A percentile compares a stretch with the other conserved stretches of the same genome.
Conservation (phyloP, 1,284 basidiomycete species). For the Xerocomus cyaneibrunnescens region DNA sequence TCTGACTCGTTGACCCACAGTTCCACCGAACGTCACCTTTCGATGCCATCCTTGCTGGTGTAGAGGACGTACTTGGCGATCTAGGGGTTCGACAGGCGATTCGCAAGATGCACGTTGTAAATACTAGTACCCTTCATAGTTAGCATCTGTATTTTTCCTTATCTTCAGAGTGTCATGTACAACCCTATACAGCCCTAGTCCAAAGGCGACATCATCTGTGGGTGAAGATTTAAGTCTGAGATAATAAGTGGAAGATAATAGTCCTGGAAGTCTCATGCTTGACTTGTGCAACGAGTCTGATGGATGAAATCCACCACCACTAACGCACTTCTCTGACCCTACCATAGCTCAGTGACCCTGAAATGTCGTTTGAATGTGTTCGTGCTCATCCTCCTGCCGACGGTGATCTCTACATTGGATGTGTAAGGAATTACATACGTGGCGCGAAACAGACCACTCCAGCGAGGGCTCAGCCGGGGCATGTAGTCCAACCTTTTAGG, state of each 20-base stretch:
- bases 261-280: conserved; percentile 1
- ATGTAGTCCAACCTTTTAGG: no score
- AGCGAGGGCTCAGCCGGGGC: no score
- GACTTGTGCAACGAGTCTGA: not conserved
- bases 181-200: not conserved
- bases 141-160: not conserved
- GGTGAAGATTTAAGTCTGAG: not conserved
- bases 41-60: conserved; percentile 55
- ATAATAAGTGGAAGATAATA: conserved; percentile 8
- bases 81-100: conserved; percentile 67
- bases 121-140: not conserved
- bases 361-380: no score
- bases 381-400: no score
- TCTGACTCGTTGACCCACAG: conserved; percentile 16
- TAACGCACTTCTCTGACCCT: not conserved
- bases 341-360: conserved; percentile 18
- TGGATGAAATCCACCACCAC: not conserved
- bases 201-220: not conserved
- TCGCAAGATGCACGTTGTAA: conserved; percentile 59
- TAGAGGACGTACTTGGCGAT: conserved; percentile 65
- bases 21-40: conserved; percentile 42
- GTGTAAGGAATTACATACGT: no score
- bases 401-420: no score
- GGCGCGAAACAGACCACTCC: no score
- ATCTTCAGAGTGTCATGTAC: conserved; percentile 8